Evolutionary conservation across 345 rosid species (phyloP), one percentile per base, ranked within the genome.

Genomic region (Laguncularia racemosa): DNA sequence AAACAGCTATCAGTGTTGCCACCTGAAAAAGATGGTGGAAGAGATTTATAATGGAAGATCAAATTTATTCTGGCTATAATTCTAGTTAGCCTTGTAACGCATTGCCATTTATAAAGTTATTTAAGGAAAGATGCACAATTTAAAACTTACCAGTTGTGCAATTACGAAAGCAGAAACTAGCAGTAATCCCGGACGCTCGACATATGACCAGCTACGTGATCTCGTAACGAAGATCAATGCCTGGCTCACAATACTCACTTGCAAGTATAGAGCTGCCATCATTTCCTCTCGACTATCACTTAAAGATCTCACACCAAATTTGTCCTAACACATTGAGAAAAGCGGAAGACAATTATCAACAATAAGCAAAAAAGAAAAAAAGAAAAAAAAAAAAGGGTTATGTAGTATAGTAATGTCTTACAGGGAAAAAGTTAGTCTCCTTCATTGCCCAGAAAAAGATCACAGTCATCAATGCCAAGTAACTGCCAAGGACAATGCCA

Each of bases 241-340:
- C 73, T 89, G 97, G 67, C 98, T 92, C 66, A 92, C 90, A 4
- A 89, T 92, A 73, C 98, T 92, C 51, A 92, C 98, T 92, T 92
- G 98, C 38, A 92, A 80, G 71, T 89, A 92, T 51, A 92, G 64
- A 62, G 95, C 98, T 53, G 86, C 82, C 81, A 81, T 92, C 79
- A 83, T 75, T 62, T 89, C 91, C 20, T 76, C 46, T 0, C 65
- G 79, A 0, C 13, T 69, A 4, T 52, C 60, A 55, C 66, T 73
- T 3, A 92, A 43, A 17, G 71, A 38, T 62, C 60, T 81, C 47
- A 92, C 96, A 12, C 75, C 71, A 65, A 92, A 89, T 28, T 68
- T 76, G 2, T 84, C 80, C 98, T 92, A 62, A 44, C 67, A 56
- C 60, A 43, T 38, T 40, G 47, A 61, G 21, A 45, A 47, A 5